Percentiles rank a stretch among this genome's conserved stretches.
These are phyloP conservation scores for Spongospora subterranea DNA, from an alignment of 208 protist species.

Conservation along the genomic window DNA sequence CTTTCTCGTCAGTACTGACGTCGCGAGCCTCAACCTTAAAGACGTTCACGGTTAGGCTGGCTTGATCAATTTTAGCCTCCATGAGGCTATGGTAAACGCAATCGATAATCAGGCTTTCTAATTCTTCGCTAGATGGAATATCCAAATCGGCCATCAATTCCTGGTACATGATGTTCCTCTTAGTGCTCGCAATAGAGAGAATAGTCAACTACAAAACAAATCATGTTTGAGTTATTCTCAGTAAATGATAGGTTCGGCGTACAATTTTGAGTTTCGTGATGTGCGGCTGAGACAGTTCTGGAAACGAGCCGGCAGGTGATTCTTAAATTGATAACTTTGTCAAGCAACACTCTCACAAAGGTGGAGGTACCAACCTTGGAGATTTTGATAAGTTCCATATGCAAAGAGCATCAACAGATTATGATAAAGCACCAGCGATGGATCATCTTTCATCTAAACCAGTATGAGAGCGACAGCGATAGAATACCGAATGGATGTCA, in stretches of 20 bases:
- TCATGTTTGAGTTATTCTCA: not conserved
- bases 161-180: not conserved
- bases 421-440: not conserved
- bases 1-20: not conserved
- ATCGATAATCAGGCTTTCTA: slow-evolving; percentile 3
- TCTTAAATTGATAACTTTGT: not conserved
- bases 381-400: not conserved
- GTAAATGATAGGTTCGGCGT: not conserved
- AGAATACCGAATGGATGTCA: not conserved
- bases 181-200: not conserved
- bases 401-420: slow-evolving; percentile 15
- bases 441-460: not conserved
- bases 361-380: not conserved
- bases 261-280: slow-evolving; percentile 14
- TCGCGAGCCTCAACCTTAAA: slow-evolving; percentile 15
- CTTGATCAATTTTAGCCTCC: slow-evolving; percentile 8
- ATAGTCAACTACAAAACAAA: slow-evolving; percentile 3
- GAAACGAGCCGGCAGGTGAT: not conserved
- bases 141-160: not conserved
- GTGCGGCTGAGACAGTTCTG: not conserved
- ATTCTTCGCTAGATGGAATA: not conserved
- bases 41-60: not conserved
- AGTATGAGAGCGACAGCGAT: not conserved
- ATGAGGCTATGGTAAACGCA: not conserved
- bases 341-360: not conserved